These are phyloP conservation scores for Emericellopsis cladophorae DNA, from an alignment of 2,329 filamentous ascomycete genomes.

Conservation along the genomic window DNA sequence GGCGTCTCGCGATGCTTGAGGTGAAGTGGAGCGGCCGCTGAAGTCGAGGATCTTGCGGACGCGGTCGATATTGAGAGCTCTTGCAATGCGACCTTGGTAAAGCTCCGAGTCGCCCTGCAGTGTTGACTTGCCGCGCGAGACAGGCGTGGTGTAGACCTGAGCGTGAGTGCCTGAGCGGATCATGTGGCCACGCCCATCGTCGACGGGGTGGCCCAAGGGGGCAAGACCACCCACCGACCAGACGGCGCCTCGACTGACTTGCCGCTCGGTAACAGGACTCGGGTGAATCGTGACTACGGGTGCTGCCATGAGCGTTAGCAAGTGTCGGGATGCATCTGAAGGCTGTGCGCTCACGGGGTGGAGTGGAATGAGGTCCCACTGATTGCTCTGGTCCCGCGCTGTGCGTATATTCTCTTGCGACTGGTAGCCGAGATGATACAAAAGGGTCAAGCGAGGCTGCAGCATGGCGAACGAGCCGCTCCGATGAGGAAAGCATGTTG, in stretches of 20 bases:
- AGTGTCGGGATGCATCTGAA: too few relatives aligned
- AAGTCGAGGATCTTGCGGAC: constrained; percentile 53
- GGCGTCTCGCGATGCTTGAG: constrained; percentile 1
- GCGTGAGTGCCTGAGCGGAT: constrained; percentile 63
- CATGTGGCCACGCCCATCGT: constrained; percentile 51
- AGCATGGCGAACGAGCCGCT: constrained; percentile 30
- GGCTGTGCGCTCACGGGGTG: too few relatives aligned
- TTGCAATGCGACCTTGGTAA: constrained; percentile 63
- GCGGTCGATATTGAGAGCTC: constrained; percentile 70
- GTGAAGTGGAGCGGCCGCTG: constrained; percentile 7
- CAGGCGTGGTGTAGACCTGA: constrained; percentile 45
- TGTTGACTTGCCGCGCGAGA: constrained; percentile 24
- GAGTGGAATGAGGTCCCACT: too few relatives aligned
- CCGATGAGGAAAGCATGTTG: constrained; percentile 25
- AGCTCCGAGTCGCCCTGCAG: constrained; percentile 50
- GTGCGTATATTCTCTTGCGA: too few relatives aligned
- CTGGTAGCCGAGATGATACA: constrained; percentile 7
- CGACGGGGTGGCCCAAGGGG: constrained; percentile 38
- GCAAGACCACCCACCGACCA: constrained; percentile 68
- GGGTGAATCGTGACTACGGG: background rate
- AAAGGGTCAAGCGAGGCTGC: constrained; percentile 28
- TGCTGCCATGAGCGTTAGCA: too few relatives aligned
- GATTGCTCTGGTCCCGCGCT: too few relatives aligned
- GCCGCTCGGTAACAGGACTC: constrained; percentile 18
- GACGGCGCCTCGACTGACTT: constrained; percentile 55